Evolutionary conservation across 768 basidiomycete species (phyloP), one percentile per base, ranked within the genome.

Genomic region (Mycena latifolia): DNA sequence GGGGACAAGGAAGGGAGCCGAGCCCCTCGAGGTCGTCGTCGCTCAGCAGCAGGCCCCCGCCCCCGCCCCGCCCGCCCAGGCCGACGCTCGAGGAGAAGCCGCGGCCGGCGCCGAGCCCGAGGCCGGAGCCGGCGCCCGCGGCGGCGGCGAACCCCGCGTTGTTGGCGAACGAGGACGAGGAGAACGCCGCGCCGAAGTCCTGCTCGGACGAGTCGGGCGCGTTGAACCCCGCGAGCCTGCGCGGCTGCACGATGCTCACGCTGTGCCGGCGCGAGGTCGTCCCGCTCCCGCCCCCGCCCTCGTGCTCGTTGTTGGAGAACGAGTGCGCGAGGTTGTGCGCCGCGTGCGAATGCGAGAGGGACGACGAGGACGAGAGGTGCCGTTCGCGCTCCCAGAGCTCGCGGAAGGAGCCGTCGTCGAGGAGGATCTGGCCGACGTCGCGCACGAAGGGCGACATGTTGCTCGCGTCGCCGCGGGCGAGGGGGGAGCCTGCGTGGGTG

Each of bases 21-120:
- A n/a, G n/a, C n/a, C n/a, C n/a, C n/a, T 91, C 91, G 22, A 95
- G 85, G 66, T 95, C 93, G 55, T 95, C 94, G 66, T 95, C 94
- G 0, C 88, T 88, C 24, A 95, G 78, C 77, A 91, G 79, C 29
- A 93, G 79, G 3, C 91, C 89, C 1, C 90, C 82, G 5, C 90
- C 84, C 4, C 84, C 61, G 39, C 55, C 54, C 28, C 62, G 12
- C 33, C 24, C 39, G 39, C 3, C n/a, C 5, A 5, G 7, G 8
- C 37, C 37, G 14, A 9, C 37, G 7, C 37, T 4, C 17, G 7
- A 5, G 37, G 7, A 5, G 5, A 39, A 17, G 10, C 37, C 37
- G 37, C 37, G 14, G 37, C 37, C 37, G 37, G 7, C 37, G 37
- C 37, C 33, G 10, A 12, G 14, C 14, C 37, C 37, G 37, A 9